These are phyloP conservation scores for Penicillium digitatum DNA, from an alignment of 2,329 filamentous ascomycete species.

Conservation along the genomic window DNA sequence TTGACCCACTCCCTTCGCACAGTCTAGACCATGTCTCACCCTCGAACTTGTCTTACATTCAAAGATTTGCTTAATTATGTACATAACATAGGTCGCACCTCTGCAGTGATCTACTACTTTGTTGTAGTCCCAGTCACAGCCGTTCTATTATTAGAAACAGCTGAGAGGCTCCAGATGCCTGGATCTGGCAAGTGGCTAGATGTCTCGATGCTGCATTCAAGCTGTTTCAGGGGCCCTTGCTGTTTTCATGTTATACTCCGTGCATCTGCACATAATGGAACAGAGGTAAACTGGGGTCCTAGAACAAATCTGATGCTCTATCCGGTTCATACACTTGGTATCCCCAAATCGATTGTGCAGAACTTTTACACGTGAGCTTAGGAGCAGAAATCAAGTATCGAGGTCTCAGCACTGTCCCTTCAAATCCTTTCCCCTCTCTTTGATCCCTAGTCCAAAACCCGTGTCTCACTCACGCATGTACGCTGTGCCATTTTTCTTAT, in stretches of 20 bases:
- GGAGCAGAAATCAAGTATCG: not conserved
- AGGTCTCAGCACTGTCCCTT: not conserved
- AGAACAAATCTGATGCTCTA: not conserved
- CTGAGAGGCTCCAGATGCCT: not conserved
- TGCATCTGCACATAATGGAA: not conserved
- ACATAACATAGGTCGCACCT: not conserved
- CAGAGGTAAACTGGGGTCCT: not conserved
- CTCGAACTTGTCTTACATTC: not conserved
- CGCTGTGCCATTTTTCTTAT: not conserved
- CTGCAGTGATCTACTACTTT: not conserved
- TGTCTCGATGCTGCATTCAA: not conserved
- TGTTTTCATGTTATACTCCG: not conserved
- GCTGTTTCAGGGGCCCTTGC: not conserved
- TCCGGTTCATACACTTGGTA: not conserved
- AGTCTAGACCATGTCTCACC: constrained; percentile 3
- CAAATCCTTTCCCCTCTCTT: not conserved
- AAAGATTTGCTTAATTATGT: not conserved
- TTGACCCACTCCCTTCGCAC: not conserved
- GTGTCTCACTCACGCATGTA: too few relatives aligned
- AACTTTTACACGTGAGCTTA: too few relatives aligned
- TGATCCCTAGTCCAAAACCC: not conserved
- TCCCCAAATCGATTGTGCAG: not conserved
- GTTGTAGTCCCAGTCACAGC: not conserved
- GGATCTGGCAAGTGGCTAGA: not conserved
- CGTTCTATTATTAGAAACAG: not conserved